phyloP scores from a whole-genome alignment of 139 green algal species.

The Auxenochlorella pyrenoidosa region DNA sequence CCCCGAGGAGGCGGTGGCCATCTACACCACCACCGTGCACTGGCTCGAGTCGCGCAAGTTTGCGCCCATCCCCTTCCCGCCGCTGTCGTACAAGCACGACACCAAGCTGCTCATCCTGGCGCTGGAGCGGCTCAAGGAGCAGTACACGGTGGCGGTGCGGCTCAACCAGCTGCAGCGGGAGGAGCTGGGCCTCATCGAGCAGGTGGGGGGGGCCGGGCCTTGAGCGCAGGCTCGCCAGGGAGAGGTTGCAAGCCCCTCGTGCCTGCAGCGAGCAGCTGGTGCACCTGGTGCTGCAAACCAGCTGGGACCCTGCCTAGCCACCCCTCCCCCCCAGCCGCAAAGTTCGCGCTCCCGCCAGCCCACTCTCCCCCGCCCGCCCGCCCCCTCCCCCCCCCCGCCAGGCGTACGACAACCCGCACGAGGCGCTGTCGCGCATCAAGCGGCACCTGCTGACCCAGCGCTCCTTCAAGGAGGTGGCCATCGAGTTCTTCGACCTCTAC shows the following conservation, averaged over 20 bases:
- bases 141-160: conserved; percentile 94
- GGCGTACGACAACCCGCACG: conserved; percentile 99
- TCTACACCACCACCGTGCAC: conserved; percentile 99
- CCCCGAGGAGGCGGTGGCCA: conserved; percentile 96
- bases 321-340: too few relatives aligned
- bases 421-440: conserved; percentile 98
- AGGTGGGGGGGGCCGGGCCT: conserved; percentile 50
- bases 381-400: conserved; percentile 16
- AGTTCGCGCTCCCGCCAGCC: background rate
- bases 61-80: conserved; percentile 97
- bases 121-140: conserved; percentile 96
- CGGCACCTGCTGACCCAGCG: conserved; percentile 98
- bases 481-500: conserved; percentile 97
- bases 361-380: background rate
- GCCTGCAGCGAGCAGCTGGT: background rate
- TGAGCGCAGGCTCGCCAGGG: background rate
- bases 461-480: conserved; percentile 97
- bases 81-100: conserved; percentile 99
- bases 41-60: conserved; percentile 99
- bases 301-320: too few relatives aligned
- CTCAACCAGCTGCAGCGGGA: conserved; percentile 98
- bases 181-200: conserved; percentile 99
- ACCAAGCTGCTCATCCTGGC: conserved; percentile 99
- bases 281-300: too few relatives aligned
- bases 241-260: background rate